phyloP scores from a whole-genome alignment of 176 grass and related monocot species.

The Juncus effusus region DNA sequence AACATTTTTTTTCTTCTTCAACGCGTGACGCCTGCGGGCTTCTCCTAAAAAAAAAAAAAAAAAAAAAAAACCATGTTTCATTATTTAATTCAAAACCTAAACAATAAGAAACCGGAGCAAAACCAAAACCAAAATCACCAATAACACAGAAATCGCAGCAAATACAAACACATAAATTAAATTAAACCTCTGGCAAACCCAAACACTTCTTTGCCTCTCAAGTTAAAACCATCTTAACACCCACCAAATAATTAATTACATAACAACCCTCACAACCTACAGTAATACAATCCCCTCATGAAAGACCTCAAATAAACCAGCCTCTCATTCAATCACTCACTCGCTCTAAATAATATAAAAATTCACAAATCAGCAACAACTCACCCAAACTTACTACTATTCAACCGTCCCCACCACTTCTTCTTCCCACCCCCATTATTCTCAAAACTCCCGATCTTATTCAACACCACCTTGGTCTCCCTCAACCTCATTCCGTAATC shows the following conservation, averaged over 20 bases:
- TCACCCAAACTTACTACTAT: conserved; percentile 50
- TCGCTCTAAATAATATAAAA: conserved; percentile 12
- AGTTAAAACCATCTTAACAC: conserved; percentile 9
- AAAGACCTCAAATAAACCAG: conserved; percentile 28
- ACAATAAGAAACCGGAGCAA: too few relatives aligned
- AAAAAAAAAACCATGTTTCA: too few relatives aligned
- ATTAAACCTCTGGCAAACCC: conserved; percentile 12
- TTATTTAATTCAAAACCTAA: too few relatives aligned
- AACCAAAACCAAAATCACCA: too few relatives aligned
- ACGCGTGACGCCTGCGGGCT: too few relatives aligned
- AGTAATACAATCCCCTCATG: conserved; percentile 2
- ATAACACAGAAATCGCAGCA: too few relatives aligned
- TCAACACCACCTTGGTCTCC: conserved; percentile 78
- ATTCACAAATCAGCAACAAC: background rate
- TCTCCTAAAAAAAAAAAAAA: too few relatives aligned
- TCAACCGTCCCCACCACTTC: conserved; percentile 74
- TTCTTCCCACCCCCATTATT: conserved; percentile 50
- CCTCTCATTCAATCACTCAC: conserved; percentile 3
- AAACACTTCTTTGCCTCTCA: background rate
- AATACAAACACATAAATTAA: background rate
- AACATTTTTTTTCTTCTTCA: too few relatives aligned
- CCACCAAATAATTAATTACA: conserved; percentile 25
- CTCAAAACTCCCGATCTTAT: conserved; percentile 61
- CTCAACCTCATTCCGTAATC: conserved; percentile 62
- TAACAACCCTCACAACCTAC: background rate